Conservation (phyloP, 208 protist species). For the Herpetomonas muscarum region DNA sequence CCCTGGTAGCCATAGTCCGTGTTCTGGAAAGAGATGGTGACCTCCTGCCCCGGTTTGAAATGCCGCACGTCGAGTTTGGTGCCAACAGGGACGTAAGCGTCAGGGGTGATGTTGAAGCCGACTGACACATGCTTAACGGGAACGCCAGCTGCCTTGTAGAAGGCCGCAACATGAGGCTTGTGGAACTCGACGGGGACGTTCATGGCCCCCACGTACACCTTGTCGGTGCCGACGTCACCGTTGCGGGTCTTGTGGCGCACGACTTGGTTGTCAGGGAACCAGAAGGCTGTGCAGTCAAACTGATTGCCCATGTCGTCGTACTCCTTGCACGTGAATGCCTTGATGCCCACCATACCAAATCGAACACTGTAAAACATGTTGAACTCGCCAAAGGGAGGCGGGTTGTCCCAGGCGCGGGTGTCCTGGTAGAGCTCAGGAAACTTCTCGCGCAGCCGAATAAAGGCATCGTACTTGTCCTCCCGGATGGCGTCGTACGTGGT, state of each 20-base stretch:
- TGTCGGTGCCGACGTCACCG: constrained; percentile 74
- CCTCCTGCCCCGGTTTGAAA: constrained; percentile 92
- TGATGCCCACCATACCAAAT: constrained; percentile 89
- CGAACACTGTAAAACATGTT: constrained; percentile 94
- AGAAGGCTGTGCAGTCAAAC: constrained; percentile 90
- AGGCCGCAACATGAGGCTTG: constrained; percentile 85
- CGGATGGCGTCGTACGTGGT: constrained; percentile 93
- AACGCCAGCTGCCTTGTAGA: constrained; percentile 88
- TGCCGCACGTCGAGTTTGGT: constrained; percentile 92
- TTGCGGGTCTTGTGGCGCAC: constrained; percentile 82
- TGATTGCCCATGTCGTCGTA: constrained; percentile 93
- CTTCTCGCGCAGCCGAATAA: constrained; percentile 86
- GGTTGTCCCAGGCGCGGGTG: constrained; percentile 89
- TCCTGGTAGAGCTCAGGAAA: constrained; percentile 93
- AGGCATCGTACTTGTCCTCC: constrained; percentile 93
- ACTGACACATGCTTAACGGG: constrained; percentile 87
- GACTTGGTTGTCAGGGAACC: constrained; percentile 92
- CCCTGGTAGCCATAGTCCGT: constrained; percentile 92
- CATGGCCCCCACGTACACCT: constrained; percentile 87
- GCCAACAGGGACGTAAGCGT: constrained; percentile 90
- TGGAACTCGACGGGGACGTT: constrained; percentile 91
- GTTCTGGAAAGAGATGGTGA: constrained; percentile 89
- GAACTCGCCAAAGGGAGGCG: constrained; percentile 91
- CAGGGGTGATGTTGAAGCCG: constrained; percentile 84
- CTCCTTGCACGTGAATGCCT: constrained; percentile 90